Conservation (phyloP, 176 grass and related monocot species). For the Themeda triandra region DNA sequence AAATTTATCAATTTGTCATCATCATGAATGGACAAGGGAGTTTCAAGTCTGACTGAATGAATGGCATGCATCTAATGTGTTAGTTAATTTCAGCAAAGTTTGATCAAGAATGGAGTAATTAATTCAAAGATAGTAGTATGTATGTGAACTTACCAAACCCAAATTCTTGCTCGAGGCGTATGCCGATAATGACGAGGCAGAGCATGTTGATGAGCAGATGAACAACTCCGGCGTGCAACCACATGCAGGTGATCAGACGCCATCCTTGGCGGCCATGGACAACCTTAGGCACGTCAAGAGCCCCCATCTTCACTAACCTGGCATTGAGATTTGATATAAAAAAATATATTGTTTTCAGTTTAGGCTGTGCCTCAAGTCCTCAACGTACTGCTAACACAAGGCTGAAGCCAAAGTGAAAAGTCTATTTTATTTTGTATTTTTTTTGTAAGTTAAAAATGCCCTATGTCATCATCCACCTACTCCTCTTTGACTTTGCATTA, state of each 20-base stretch:
- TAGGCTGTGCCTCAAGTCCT: too few relatives aligned
- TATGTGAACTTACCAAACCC: slow-evolving; percentile 27
- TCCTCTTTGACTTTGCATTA: not conserved
- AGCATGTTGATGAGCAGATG: slow-evolving; percentile 85
- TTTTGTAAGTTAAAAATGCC: not conserved
- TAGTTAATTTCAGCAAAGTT: too few relatives aligned
- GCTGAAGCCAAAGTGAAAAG: too few relatives aligned
- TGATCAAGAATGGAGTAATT: too few relatives aligned
- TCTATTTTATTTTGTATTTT: too few relatives aligned
- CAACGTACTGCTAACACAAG: not conserved
- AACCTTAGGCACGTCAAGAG: slow-evolving; percentile 60
- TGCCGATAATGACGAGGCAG: slow-evolving; percentile 65
- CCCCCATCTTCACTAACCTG: slow-evolving; percentile 87
- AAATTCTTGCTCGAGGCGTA: slow-evolving; percentile 86
- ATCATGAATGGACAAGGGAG: too few relatives aligned
- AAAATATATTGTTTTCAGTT: not conserved
- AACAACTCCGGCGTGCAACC: slow-evolving; percentile 83
- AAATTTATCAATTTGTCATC: too few relatives aligned
- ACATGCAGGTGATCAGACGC: slow-evolving; percentile 73
- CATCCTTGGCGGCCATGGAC: slow-evolving; percentile 66
- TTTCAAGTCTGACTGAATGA: too few relatives aligned
- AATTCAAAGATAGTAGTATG: too few relatives aligned
- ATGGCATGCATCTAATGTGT: too few relatives aligned
- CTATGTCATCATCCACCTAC: not conserved
- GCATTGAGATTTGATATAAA: not conserved